phyloP scores from a whole-genome alignment of 257 asterid genomes.

The Scutellaria barbata region DNA sequence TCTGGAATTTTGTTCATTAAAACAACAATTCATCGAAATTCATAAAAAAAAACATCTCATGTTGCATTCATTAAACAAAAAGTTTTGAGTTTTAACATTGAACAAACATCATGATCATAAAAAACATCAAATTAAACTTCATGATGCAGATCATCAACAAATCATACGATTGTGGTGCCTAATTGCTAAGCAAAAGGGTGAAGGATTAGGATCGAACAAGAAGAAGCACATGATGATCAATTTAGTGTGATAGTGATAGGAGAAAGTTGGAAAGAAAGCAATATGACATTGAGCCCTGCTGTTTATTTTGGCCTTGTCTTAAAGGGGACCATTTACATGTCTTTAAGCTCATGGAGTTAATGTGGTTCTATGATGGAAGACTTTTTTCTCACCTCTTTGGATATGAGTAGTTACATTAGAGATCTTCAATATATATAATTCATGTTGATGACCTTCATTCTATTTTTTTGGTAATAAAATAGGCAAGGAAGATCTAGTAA shows the following conservation, averaged over 20 bases:
- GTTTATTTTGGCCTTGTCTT: constrained; percentile 36
- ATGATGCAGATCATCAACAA: not conserved
- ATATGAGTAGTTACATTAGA: not conserved
- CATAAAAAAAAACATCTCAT: too few relatives aligned
- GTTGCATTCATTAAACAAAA: too few relatives aligned
- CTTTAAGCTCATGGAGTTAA: constrained; percentile 29
- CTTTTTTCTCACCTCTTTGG: not conserved
- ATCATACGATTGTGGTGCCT: not conserved
- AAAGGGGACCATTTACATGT: constrained; percentile 46
- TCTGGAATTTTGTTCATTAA: constrained; percentile 38
- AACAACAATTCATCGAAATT: not conserved
- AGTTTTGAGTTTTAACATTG: too few relatives aligned
- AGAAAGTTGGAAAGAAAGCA: constrained; percentile 55
- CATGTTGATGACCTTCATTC: not conserved
- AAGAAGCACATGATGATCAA: constrained; percentile 46
- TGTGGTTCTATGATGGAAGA: not conserved
- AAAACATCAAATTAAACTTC: not conserved
- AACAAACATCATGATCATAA: too few relatives aligned
- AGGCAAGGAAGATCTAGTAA: too few relatives aligned
- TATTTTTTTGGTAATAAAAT: too few relatives aligned
- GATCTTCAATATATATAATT: too few relatives aligned
- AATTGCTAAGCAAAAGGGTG: not conserved
- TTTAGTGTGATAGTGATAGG: constrained; percentile 41
- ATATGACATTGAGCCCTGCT: constrained; percentile 38
- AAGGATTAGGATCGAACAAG: constrained; percentile 42